Evolutionary conservation across 192 early-diverging fungal genomes (phyloP).

Genomic region (Entrophospora sp.): DNA sequence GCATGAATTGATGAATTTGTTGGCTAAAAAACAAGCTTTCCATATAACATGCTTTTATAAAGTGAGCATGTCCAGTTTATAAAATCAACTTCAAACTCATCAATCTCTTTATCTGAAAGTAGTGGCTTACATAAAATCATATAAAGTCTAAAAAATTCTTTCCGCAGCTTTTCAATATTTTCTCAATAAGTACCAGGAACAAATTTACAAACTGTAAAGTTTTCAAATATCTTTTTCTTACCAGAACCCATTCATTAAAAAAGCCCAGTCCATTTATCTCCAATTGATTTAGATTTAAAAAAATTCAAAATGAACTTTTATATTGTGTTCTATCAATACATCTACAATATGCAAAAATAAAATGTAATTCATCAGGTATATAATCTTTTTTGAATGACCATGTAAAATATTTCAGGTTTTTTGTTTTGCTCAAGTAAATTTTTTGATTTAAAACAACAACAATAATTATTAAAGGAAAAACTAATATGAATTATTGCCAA

Average conservation of each 20-base stretch:
- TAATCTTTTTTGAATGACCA: no score
- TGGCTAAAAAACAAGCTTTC: not conserved
- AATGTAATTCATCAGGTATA: no score
- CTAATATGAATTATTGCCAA: no score
- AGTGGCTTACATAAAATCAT: not conserved
- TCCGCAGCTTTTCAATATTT: not conserved
- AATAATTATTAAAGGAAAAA: no score
- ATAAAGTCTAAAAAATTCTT: not conserved
- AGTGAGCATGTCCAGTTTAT: not conserved
- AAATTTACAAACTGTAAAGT: not conserved
- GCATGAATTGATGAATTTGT: not conserved
- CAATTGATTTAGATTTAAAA: not conserved
- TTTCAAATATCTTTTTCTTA: slow-evolving; percentile 2
- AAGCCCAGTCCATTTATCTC: not conserved
- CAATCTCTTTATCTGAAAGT: not conserved
- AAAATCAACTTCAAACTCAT: not conserved
- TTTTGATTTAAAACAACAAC: no score
- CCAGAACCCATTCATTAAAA: not conserved
- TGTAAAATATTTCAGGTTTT: no score
- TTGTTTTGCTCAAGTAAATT: no score
- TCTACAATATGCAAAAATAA: no score
- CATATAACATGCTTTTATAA: not conserved
- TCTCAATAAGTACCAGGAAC: not conserved
- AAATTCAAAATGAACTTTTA: not conserved
- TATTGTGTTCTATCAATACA: not conserved